Conservation (phyloP, 164 flowering plant species). For the Sextonia rubra region DNA sequence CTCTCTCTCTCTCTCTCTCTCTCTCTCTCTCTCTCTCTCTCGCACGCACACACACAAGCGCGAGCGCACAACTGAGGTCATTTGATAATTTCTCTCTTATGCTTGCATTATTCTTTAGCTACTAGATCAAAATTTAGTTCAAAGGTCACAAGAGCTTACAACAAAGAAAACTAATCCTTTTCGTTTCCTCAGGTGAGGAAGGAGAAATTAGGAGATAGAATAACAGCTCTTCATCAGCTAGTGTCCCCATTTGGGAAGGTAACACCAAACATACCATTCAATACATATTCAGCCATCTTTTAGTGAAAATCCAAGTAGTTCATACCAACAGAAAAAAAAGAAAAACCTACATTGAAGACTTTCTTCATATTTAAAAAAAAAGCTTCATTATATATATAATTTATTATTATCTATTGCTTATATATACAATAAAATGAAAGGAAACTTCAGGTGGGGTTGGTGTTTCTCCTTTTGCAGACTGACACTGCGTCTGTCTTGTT, state of each 20-base stretch:
- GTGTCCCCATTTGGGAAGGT: conserved; percentile 57
- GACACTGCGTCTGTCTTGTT: conserved; percentile 96
- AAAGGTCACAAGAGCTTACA: neutral
- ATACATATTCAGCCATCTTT: neutral
- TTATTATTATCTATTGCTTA: neutral
- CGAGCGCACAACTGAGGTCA: too few species aligned
- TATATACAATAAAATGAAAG: too few species aligned
- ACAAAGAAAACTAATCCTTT: neutral
- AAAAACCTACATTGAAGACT: neutral
- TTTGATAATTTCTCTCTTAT: neutral
- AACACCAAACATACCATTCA: neutral
- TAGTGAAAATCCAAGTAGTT: neutral
- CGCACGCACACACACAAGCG: too few species aligned
- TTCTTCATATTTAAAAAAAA: neutral
- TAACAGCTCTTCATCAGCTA: conserved; percentile 47
- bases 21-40: conserved; percentile 15
- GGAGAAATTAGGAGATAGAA: conserved; percentile 48
- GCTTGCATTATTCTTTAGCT: neutral
- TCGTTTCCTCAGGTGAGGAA: conserved; percentile 35
- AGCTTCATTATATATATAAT: too few species aligned
- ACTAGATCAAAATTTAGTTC: neutral
- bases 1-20: conserved; percentile 18
- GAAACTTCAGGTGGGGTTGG: neutral
- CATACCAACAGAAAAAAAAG: neutral
- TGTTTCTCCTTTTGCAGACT: conserved; percentile 66